Base-by-base conservation (phyloP, 192 early-diverging fungal species). In the Gorgonomyces haynaldii region DNA sequence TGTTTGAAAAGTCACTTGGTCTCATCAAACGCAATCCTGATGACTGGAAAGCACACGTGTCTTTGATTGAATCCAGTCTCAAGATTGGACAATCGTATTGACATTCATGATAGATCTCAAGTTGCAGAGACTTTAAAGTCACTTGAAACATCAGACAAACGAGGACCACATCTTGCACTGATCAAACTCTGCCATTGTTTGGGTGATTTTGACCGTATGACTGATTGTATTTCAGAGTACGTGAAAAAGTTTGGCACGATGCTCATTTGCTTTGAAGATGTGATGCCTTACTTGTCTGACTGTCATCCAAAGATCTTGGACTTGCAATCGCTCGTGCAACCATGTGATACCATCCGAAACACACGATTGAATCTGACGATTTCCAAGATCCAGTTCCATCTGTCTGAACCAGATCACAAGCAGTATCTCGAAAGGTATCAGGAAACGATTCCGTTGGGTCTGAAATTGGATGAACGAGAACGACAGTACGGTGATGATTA, bases 401-500 rank as follows among this genome's bases (percentile, higher is more conserved):
- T 51, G 17, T 42, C 19, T 53, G 36, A 24, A 21, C 23, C 37
- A 58, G 54, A 31, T 59, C 15, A n/a, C n/a, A n/a, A n/a, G 2
- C 22, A 10, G 24, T 36, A 17, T 31, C 37, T 38, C 29, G 45
- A 52, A 45, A 38, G 45, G n/a, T n/a, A n/a, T 19, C 57, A 24
- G 51, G 60, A 50, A 45, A 60, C 45, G 45, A n/a, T 29, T 21
- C 31, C 16, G 9, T 13, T 42, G 72, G 73, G 72, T n/a, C 45
- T 57, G 26, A 62, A 62, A 0, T 54, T 86, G 42, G 78, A 74
- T 47, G 68, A 77, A 37, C 80, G 78, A 20, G 84, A 86, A 55
- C 65, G 78, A 17, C 86, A 89, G 46, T 74, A 78, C 50, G 84
- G 86, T 16, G 86, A 89, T 51, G 86, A 89, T 32, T 85, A 76